Percentiles rank a stretch among this genome's conserved stretches.
phyloP scores from a whole-genome alignment of 2,329 filamentous ascomycete species.

The Alternaria viburni region DNA sequence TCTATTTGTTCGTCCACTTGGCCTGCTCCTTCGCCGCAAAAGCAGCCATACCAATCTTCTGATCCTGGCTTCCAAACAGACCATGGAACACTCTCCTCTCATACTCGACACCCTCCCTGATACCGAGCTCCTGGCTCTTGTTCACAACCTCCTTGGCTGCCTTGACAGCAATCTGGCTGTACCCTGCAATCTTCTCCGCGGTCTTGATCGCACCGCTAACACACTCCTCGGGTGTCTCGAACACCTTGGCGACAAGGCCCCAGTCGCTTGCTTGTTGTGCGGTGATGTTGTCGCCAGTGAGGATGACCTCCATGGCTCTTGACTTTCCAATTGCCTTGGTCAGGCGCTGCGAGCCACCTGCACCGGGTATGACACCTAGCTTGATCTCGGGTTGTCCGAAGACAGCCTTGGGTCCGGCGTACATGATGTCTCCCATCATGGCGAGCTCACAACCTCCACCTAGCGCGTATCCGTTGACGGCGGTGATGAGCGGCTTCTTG shows the following conservation, averaged over 20 bases:
- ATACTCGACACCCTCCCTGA: slow-evolving; percentile 92
- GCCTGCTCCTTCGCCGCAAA: slow-evolving; percentile 95
- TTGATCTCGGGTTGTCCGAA: slow-evolving; percentile 99
- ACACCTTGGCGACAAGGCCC: slow-evolving; percentile 85
- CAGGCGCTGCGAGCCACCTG: slow-evolving; percentile 87
- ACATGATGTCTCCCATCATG: slow-evolving; percentile 96
- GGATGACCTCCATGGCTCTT: slow-evolving; percentile 55
- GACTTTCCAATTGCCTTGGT: slow-evolving; percentile 67
- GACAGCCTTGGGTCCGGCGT: slow-evolving; percentile 83
- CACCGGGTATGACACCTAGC: slow-evolving; percentile 89
- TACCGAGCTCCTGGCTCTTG: slow-evolving; percentile 90
- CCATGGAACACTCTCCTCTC: slow-evolving; percentile 93
- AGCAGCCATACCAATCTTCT: slow-evolving; percentile 94
- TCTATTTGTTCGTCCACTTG: slow-evolving; percentile 82
- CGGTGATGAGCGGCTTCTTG: slow-evolving; percentile 93
- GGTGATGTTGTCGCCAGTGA: slow-evolving; percentile 70
- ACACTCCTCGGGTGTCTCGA: slow-evolving; percentile 79
- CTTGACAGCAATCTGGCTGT: slow-evolving; percentile 85
- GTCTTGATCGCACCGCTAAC: slow-evolving; percentile 82
- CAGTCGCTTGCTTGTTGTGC: slow-evolving; percentile 86
- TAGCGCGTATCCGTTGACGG: slow-evolving; percentile 92
- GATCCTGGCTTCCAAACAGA: slow-evolving; percentile 91
- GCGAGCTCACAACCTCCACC: slow-evolving; percentile 96
- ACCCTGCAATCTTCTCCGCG: slow-evolving; percentile 86
- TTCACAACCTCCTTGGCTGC: slow-evolving; percentile 98